phyloP scores from a whole-genome alignment of 805 yeast genomes.

The Nakazawaea populi region DNA sequence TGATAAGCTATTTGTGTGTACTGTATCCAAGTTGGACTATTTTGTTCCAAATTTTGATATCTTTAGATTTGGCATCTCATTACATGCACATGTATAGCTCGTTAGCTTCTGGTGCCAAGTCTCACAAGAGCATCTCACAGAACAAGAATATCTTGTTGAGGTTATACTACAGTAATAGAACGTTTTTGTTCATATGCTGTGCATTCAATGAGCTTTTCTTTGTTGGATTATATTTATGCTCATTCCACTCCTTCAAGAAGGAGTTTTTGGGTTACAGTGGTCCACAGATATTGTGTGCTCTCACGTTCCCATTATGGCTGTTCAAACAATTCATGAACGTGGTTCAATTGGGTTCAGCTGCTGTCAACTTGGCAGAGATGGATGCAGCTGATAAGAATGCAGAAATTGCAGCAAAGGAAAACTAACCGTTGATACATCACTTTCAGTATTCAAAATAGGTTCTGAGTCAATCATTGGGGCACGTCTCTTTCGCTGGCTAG shows the following conservation, averaged over 20 bases:
- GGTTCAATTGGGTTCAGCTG: slow-evolving; percentile 84
- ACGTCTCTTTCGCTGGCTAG: too few relatives aligned
- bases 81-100: slow-evolving; percentile 99
- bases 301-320: slow-evolving; percentile 79
- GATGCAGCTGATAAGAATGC: slow-evolving; percentile 55
- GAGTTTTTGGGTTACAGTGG: slow-evolving; percentile 32
- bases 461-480: too few relatives aligned
- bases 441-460: background rate
- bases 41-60: slow-evolving; percentile 76
- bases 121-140: slow-evolving; percentile 79
- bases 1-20: slow-evolving; percentile 79
- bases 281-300: slow-evolving; percentile 31
- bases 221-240: slow-evolving; percentile 77
- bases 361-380: slow-evolving; percentile 65
- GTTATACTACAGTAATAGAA: slow-evolving; percentile 82
- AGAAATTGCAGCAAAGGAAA: background rate
- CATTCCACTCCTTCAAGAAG: slow-evolving; percentile 41
- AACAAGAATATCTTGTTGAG: slow-evolving; percentile 67
- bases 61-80: slow-evolving; percentile 87
- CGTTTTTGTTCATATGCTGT: slow-evolving; percentile 81
- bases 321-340: slow-evolving; percentile 89
- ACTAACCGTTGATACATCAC: background rate
- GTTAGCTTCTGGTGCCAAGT: slow-evolving; percentile 66
- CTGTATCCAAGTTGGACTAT: slow-evolving; percentile 67
- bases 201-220: slow-evolving; percentile 91